Percentiles rank a stretch among this genome's conserved stretches.
Conservation (phyloP, 129 eudicot genomes). For the Heracleum sosnowskyi region DNA sequence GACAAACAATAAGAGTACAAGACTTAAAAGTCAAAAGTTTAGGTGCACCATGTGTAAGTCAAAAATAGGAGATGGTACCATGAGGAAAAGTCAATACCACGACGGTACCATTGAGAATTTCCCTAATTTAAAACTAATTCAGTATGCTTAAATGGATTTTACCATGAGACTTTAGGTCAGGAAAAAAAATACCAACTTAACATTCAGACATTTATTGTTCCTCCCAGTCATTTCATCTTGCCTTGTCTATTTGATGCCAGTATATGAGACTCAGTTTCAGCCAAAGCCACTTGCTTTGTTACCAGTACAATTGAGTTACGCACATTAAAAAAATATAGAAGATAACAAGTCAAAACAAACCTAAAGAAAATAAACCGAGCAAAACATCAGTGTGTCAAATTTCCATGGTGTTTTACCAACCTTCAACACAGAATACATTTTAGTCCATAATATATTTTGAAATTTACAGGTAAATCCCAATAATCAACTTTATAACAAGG, state of each 20-base stretch:
- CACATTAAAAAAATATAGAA: not conserved
- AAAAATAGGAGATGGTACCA: no score
- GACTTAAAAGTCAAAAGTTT: no score
- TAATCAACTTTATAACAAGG: not conserved
- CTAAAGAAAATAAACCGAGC: not conserved
- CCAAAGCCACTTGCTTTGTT: not conserved
- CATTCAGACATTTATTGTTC: not conserved
- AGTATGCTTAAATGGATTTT: not conserved
- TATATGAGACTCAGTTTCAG: not conserved
- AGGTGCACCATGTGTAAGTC: no score
- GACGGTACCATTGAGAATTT: no score
- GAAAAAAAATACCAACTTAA: not conserved
- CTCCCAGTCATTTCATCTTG: not conserved
- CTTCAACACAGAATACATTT: not conserved
- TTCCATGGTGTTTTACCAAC: not conserved
- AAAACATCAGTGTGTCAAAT: not conserved
- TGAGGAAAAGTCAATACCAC: no score
- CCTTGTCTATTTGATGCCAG: not conserved
- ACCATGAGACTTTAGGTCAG: not conserved
- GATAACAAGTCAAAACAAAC: not conserved
- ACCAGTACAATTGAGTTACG: not conserved
- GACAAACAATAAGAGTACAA: no score
- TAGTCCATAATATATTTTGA: not conserved
- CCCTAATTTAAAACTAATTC: not conserved
- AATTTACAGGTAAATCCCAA: not conserved